Conservation (phyloP, 768 basidiomycete genomes). For the Pisolithus marmoratus region DNA sequence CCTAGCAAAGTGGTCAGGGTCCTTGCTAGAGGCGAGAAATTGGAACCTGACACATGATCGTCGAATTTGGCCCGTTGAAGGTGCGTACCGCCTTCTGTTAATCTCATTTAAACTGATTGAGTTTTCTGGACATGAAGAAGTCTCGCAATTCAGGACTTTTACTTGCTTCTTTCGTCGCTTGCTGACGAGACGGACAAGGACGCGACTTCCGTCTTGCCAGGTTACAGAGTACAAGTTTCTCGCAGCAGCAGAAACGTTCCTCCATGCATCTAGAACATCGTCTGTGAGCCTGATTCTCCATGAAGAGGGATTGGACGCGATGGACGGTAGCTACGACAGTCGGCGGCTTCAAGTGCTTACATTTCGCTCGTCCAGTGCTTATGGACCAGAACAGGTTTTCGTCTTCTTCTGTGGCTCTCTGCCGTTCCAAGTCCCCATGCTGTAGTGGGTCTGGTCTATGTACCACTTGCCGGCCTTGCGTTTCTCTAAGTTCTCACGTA, state of each 20-base stretch:
- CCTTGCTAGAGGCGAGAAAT: conserved; percentile 78
- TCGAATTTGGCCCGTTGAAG: conserved; percentile 7
- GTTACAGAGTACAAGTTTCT: conserved; percentile 1
- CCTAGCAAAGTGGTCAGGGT: conserved; percentile 73
- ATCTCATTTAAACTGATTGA: neutral
- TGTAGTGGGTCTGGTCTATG: neutral
- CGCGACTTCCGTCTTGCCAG: neutral
- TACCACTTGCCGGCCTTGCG: neutral
- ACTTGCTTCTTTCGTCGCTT: neutral
- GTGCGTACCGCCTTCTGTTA: neutral
- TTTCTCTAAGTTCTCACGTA: neutral
- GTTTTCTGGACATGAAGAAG: neutral
- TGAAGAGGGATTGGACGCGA: neutral
- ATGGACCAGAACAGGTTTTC: neutral
- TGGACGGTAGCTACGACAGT: neutral
- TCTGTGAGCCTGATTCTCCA: neutral
- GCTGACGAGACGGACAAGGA: neutral
- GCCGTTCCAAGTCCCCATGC: neutral
- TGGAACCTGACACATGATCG: conserved; percentile 46
- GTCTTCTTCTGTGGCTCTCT: neutral
- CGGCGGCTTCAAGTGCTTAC: neutral
- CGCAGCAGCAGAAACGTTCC: neutral
- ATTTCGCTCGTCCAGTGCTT: neutral
- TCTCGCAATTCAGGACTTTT: neutral
- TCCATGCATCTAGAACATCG: too few relatives aligned